Evolutionary conservation across 208 protist genomes (phyloP).

Genomic region (Cochliopodium minus): DNA sequence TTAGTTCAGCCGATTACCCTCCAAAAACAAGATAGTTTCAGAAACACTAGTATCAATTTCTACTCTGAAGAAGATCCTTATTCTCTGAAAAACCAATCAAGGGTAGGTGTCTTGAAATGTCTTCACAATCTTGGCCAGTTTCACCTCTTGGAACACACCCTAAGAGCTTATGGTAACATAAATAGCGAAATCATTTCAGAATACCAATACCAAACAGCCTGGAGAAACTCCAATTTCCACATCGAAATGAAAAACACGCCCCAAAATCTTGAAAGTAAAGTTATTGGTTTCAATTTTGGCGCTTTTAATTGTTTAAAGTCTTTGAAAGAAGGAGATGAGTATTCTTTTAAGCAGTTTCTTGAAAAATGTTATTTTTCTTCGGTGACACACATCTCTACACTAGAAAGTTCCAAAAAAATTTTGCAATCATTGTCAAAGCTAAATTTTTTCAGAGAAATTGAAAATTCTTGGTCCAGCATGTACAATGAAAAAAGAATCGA

Average conservation of each 20-base stretch:
- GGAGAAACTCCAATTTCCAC: neutral
- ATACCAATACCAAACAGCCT: neutral
- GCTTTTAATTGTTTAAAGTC: neutral
- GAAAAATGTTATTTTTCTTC: too few relatives aligned
- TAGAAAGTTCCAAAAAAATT: too few relatives aligned
- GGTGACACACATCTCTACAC: too few relatives aligned
- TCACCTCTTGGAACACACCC: too few relatives aligned
- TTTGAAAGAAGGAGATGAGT: neutral
- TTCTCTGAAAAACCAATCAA: neutral
- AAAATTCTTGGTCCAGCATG: neutral
- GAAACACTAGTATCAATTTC: too few relatives aligned
- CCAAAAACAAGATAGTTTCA: too few relatives aligned
- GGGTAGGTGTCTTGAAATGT: neutral
- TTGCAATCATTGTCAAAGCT: neutral
- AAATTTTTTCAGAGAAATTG: neutral
- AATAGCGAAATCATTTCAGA: too few relatives aligned
- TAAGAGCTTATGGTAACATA: too few relatives aligned
- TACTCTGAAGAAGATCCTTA: too few relatives aligned
- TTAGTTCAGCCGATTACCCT: too few relatives aligned
- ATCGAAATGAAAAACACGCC: neutral
- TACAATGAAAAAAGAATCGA: neutral
- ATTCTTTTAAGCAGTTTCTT: neutral
- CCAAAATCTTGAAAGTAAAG: neutral
- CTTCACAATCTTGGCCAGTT: constrained; percentile 1
- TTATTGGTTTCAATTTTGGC: neutral